Evolutionary conservation across 768 basidiomycete species (phyloP), one percentile per base, ranked within the genome.

Genomic region (Trametes coccinea): DNA sequence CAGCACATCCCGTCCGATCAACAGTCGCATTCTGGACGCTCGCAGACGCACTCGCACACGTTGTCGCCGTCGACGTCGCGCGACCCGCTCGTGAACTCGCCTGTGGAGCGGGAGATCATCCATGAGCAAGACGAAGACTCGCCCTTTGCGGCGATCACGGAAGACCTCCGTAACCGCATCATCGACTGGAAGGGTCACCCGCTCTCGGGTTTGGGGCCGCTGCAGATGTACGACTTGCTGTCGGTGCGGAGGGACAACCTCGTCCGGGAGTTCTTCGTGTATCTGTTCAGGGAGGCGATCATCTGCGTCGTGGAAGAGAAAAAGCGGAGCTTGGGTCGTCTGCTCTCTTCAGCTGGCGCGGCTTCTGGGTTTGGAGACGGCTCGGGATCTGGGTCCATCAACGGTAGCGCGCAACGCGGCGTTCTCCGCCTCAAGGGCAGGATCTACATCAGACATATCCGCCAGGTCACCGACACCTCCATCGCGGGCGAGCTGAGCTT

Each of bases 251-350:
- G 95, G 51, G 96, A 96, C 66, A 78, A 88, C 9, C 89, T 93
- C 62, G 89, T 95, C 17, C 86, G 95, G 56, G 95, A 97, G 73
- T 98, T 98, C 75, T 92, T 88, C 71, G 93, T 97, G 62, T 98
- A 98, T 77, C 84, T 99, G 30, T 99, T 98, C 84, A 90, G 89
- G 70, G 94, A 98, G 74, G 97, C 97, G 9, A 92, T 99, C 66
- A 94, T 99, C 61, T 99, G 97, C 73, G 94, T 98, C n/a, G 72
- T 91, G 17, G 95, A 98, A 73, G 96, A 99, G 76, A 93, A 88
- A 79, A 95, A 93, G 69, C 86, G 90, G 29, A 86, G 88, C 0
- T 76, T 95, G 2, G 86, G 89, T 7, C 84, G 89, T 30, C 79
- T 94, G 48, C 80, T 94, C 4, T 87, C 88, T 33, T 82, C 78